Evolutionary conservation across 1,284 basidiomycete genomes (phyloP), one percentile per base, ranked within the genome.

Genomic region (Hemileia vastatrix): DNA sequence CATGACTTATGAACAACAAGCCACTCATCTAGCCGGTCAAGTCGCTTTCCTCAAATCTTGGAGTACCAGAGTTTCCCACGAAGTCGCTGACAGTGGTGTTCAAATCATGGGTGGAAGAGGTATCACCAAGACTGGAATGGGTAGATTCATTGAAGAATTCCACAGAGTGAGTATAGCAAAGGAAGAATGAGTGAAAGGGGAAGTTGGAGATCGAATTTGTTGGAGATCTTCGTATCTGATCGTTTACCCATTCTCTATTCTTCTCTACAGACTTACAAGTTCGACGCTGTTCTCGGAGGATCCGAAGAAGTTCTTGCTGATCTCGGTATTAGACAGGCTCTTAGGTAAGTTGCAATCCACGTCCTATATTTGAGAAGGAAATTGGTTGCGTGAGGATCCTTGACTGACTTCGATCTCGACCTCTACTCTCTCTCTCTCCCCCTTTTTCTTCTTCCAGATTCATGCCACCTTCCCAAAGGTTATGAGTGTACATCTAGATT

Each of bases 61-160:
- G 71, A 67, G 64, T 9, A 75, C 73, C 1, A 64, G 72, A 6
- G 70, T 75, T 15, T 70, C 67, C 44, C 68, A 74, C 68, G 68
- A 74, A 51, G 67, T 70, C 13, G 72, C 73, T 40, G 72, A 75
- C 60, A 66, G 59, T 18, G 64, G 70, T 9, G 72, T 74, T 24
- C 68, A 75, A 65, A 68, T 74, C 63, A 70, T 74, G 58, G 73
- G 73, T 62, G 73, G 73, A n/a, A 68, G 73, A 56, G 72, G 72
- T 44, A 57, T 75, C n/a, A 75, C 73, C 33, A 70, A 73, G 69
- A 67, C 68, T 8, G 73, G 73, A 15, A 71, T 75, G 73, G 73
- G 73, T 64, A 66, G 67, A 53, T 70, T 69, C 54, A 63, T 71
- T 36, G 73, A 75, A 64, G 68, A 69, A 65, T 75, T 71, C 70